These are phyloP conservation scores for Funneliformis mosseae DNA, from an alignment of 192 early-diverging fungal genomes.

Conservation along the genomic window DNA sequence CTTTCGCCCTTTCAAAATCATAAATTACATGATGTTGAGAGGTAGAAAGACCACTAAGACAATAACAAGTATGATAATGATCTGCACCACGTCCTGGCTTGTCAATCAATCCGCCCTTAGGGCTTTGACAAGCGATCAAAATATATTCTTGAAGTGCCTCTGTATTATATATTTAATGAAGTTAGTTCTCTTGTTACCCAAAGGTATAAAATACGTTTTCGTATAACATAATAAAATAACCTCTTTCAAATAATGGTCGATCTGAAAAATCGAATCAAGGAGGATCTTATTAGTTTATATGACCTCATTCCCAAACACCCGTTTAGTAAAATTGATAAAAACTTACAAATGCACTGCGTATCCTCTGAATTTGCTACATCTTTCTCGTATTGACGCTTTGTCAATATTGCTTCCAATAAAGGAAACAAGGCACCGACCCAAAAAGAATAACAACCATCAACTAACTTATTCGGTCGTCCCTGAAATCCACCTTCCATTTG, in stretches of 20 bases:
- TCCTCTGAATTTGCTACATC: neutral
- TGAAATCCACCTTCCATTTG: slow-evolving; percentile 92
- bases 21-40: slow-evolving; percentile 74
- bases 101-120: slow-evolving; percentile 82
- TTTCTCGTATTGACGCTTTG: slow-evolving; percentile 31
- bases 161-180: slow-evolving; percentile 31
- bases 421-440: slow-evolving; percentile 88
- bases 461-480: slow-evolving; percentile 95
- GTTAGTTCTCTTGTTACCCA: neutral
- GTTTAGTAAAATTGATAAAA: neutral
- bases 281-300: slow-evolving; percentile 19
- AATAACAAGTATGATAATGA: slow-evolving; percentile 95
- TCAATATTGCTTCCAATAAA: slow-evolving; percentile 58
- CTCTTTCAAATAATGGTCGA: slow-evolving; percentile 29
- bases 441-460: slow-evolving; percentile 98
- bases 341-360: neutral
- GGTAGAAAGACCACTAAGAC: slow-evolving; percentile 81
- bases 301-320: neutral
- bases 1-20: slow-evolving; percentile 33
- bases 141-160: slow-evolving; percentile 88
- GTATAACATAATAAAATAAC: neutral
- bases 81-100: slow-evolving; percentile 87
- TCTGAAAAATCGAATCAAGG: slow-evolving; percentile 24
- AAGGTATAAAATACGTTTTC: neutral
- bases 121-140: slow-evolving; percentile 81